Percentiles rank a stretch among this genome's conserved stretches.
These are phyloP conservation scores for Daldinia sp. DNA, from an alignment of 2,329 filamentous ascomycete genomes.

Conservation along the genomic window DNA sequence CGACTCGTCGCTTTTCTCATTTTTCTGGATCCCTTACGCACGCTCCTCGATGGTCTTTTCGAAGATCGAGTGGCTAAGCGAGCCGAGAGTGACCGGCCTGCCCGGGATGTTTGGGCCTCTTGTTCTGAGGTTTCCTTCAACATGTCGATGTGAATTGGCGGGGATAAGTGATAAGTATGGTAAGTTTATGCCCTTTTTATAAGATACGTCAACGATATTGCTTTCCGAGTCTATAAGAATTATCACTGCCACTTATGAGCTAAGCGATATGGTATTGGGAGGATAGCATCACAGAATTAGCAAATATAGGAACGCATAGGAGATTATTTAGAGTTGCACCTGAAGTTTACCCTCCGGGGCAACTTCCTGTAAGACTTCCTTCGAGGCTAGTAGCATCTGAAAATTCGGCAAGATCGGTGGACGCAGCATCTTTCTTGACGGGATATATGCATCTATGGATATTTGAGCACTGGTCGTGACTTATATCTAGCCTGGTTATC, in stretches of 20 bases:
- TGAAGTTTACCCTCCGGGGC: not conserved
- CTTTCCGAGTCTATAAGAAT: not conserved
- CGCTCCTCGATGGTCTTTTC: too few species aligned
- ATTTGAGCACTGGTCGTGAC: not conserved
- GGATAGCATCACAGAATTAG: not conserved
- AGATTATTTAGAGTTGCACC: not conserved
- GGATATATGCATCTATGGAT: too few species aligned
- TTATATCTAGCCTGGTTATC: not conserved
- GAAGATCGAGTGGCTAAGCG: too few species aligned
- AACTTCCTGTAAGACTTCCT: not conserved
- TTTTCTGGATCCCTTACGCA: too few species aligned
- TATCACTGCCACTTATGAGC: not conserved
- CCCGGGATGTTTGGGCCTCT: too few species aligned
- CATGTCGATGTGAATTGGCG: not conserved
- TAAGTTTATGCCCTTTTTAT: not conserved
- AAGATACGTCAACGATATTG: not conserved
- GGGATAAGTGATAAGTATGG: too few species aligned
- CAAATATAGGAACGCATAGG: not conserved
- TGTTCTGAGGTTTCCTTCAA: not conserved
- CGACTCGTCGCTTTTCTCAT: too few species aligned
- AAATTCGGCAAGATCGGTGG: not conserved
- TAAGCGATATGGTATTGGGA: not conserved
- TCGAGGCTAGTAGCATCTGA: too few species aligned
- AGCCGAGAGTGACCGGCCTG: too few species aligned
- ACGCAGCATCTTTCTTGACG: not conserved